A percentile compares a stretch with the other conserved stretches of the same genome.
These are phyloP conservation scores for Zygosaccharomyces sapae DNA, from an alignment of 1,139 yeast genomes.

Conservation along the genomic window DNA sequence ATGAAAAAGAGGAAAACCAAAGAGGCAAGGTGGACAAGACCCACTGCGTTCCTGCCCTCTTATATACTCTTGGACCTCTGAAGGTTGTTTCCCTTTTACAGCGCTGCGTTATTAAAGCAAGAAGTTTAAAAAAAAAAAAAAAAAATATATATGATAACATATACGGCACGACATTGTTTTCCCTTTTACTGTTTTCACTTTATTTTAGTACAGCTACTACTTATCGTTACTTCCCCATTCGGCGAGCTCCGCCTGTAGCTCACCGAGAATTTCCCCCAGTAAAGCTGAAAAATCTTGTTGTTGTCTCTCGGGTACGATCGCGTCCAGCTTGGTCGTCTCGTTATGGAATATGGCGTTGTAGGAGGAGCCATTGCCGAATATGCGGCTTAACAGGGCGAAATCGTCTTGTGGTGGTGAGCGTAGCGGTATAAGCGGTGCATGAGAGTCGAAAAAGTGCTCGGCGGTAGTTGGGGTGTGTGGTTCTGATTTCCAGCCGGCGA, in stretches of 20 bases:
- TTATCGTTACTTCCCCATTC: slow-evolving; percentile 6
- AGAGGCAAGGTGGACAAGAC: slow-evolving; percentile 5
- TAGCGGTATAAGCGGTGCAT: too few species aligned
- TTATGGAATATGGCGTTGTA: slow-evolving; percentile 7
- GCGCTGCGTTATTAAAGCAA: slow-evolving; percentile 3
- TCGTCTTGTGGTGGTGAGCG: background rate
- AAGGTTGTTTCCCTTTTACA: background rate
- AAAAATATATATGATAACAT: background rate
- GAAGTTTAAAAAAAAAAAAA: slow-evolving; percentile 3
- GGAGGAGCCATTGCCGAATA: slow-evolving; percentile 41
- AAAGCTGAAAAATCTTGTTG: background rate
- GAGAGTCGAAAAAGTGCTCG: too few species aligned
- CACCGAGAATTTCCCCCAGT: slow-evolving; percentile 6
- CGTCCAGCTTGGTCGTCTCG: slow-evolving; percentile 1
- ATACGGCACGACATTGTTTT: background rate
- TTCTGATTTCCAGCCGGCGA: background rate
- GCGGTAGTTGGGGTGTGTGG: background rate
- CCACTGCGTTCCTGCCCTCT: slow-evolving; percentile 2
- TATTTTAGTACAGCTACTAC: too few species aligned
- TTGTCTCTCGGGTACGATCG: background rate
- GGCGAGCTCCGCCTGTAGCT: slow-evolving; percentile 7
- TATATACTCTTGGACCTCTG: background rate
- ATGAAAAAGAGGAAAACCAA: too few species aligned
- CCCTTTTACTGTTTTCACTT: background rate
- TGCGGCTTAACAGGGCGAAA: slow-evolving; percentile 69